Evolutionary conservation across 2,329 filamentous ascomycete species (phyloP).

Genomic region (Epichloe sibirici): DNA sequence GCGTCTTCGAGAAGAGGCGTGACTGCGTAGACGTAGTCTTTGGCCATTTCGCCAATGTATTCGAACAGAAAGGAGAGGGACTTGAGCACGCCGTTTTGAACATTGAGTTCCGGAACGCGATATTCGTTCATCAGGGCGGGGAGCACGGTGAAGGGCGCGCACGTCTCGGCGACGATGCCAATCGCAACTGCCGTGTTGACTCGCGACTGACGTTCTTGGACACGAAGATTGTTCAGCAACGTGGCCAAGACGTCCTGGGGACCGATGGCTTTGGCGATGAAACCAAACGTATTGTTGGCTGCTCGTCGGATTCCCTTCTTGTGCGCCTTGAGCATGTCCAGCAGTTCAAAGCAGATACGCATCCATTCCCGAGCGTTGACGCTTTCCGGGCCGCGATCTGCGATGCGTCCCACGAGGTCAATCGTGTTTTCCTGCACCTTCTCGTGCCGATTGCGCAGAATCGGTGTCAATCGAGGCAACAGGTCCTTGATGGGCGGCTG

Average conservation of each 20-base stretch:
- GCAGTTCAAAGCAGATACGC: constrained; percentile 96
- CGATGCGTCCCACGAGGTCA: constrained; percentile 93
- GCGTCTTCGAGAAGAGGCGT: constrained; percentile 93
- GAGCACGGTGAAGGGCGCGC: constrained; percentile 95
- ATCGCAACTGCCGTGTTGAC: constrained; percentile 98
- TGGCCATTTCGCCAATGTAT: constrained; percentile 99
- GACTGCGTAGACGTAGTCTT: constrained; percentile 98
- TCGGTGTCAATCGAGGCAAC: constrained; percentile 89
- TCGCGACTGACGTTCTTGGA: constrained; percentile 94
- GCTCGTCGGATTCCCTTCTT: constrained; percentile 98
- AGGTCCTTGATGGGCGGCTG: constrained; percentile 95
- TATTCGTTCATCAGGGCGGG: constrained; percentile 99
- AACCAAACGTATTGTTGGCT: constrained; percentile 98
- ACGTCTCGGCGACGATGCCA: constrained; percentile 96
- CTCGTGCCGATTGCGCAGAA: constrained; percentile 93
- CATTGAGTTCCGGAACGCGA: constrained; percentile 92
- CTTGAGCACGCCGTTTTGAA: constrained; percentile 97
- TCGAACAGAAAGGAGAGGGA: constrained; percentile 95
- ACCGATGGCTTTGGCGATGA: constrained; percentile 97
- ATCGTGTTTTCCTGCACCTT: constrained; percentile 99
- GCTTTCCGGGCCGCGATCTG: constrained; percentile 88
- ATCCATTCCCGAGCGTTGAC: constrained; percentile 99
- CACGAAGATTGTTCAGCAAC: constrained; percentile 87
- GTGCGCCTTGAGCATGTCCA: constrained; percentile 99
- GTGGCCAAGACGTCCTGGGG: constrained; percentile 95